Conservation (phyloP, 805 yeast species). For the Starmerella vaccinii region DNA sequence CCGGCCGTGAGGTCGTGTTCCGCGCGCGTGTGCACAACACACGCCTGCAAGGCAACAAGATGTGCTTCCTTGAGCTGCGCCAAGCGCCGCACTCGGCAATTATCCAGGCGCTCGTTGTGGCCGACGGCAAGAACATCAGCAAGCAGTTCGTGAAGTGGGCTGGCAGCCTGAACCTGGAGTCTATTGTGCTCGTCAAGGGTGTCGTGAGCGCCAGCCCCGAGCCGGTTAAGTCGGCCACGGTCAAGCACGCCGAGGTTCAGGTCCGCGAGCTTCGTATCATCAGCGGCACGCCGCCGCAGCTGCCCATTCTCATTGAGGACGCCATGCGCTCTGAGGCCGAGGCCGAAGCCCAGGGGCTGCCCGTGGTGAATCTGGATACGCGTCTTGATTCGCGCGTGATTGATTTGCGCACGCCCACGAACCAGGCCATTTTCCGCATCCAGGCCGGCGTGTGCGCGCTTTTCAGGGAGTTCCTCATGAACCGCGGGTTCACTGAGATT, state of each 20-base stretch:
- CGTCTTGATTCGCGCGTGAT: conserved; percentile 91
- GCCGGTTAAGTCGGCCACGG: conserved; percentile 78
- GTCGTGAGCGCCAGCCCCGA: conserved; percentile 73
- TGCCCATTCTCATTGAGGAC: conserved; percentile 93
- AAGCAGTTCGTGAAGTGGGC: conserved; percentile 98
- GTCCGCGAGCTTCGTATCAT: conserved; percentile 64
- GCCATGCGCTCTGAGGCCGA: conserved; percentile 88
- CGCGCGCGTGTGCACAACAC: conserved; percentile 91
- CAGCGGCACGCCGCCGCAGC: conserved; percentile 79
- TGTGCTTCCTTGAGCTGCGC: conserved; percentile 82
- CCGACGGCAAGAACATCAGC: conserved; percentile 60
- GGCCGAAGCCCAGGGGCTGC: conserved; percentile 72
- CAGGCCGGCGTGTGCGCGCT: conserved; percentile 80
- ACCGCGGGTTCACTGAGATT: conserved; percentile 69
- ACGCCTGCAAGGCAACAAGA: conserved; percentile 92
- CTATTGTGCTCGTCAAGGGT: conserved; percentile 88
- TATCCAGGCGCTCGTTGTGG: conserved; percentile 76
- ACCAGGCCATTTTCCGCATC: conserved; percentile 92
- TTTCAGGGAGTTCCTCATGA: conserved; percentile 76
- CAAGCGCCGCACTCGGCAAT: conserved; percentile 58
- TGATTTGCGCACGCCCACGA: conserved; percentile 92
- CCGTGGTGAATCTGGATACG: conserved; percentile 92
- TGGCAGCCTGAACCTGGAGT: conserved; percentile 71
- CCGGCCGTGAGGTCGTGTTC: conserved; percentile 68
- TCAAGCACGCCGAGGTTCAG: conserved; percentile 79